Conservation (phyloP, 768 basidiomycete genomes). For the Termitomyces sp. region DNA sequence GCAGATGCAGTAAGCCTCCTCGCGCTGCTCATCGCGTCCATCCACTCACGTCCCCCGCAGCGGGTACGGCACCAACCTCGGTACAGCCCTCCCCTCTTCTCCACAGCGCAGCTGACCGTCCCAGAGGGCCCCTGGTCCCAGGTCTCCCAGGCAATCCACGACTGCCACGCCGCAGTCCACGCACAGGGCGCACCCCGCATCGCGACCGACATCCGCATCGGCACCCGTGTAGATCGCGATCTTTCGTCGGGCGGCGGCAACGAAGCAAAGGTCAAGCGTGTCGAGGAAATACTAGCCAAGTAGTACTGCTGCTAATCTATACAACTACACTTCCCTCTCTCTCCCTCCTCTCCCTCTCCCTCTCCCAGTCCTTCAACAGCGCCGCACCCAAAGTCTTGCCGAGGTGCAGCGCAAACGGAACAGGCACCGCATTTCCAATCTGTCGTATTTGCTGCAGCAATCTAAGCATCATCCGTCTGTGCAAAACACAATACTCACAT, state of each 20-base stretch:
- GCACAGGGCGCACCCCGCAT: slow-evolving; percentile 67
- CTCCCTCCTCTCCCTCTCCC: slow-evolving; percentile 33
- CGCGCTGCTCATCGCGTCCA: background rate
- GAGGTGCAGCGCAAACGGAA: slow-evolving; percentile 61
- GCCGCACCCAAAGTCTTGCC: slow-evolving; percentile 44
- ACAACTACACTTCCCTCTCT: slow-evolving; percentile 40
- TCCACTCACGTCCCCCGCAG: slow-evolving; percentile 29
- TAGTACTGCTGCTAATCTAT: slow-evolving; percentile 11
- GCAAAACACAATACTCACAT: slow-evolving; percentile 36
- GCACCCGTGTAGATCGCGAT: slow-evolving; percentile 74
- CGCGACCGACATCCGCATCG: slow-evolving; percentile 93
- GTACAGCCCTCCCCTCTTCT: slow-evolving; percentile 24
- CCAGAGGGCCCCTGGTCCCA: slow-evolving; percentile 81
- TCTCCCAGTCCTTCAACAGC: slow-evolving; percentile 39
- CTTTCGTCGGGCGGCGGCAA: slow-evolving; percentile 67
- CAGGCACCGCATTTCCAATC: slow-evolving; percentile 78
- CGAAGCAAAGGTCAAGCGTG: slow-evolving; percentile 71
- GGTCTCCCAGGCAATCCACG: slow-evolving; percentile 84
- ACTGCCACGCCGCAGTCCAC: slow-evolving; percentile 86
- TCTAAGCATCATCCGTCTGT: background rate
- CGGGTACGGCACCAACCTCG: slow-evolving; percentile 90
- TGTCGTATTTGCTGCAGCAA: slow-evolving; percentile 58
- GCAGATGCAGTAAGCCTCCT: slow-evolving; percentile 56
- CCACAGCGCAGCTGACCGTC: background rate
- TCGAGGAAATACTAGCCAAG: slow-evolving; percentile 66